A percentile compares a stretch with the other conserved stretches of the same genome.
Conservation (phyloP, 768 basidiomycete species). For the Coprinellus micaceus region DNA sequence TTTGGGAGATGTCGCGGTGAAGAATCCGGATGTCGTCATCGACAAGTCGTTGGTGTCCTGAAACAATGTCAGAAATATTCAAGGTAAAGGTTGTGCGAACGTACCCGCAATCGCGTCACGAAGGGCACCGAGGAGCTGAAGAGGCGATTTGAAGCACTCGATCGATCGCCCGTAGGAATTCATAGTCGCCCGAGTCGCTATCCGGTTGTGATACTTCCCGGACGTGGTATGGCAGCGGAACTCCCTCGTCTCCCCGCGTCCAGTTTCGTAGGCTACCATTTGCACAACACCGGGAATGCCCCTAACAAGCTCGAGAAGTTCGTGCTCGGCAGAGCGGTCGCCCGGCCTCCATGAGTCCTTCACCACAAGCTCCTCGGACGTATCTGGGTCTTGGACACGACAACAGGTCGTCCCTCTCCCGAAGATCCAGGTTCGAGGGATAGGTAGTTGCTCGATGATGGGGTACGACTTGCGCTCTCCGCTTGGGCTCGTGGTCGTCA, state of each 20-base stretch:
- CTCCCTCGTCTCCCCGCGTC: neutral
- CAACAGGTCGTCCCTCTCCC: neutral
- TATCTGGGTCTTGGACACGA: neutral
- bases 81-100: neutral
- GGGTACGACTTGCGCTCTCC: neutral
- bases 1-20: neutral
- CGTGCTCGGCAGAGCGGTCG: neutral
- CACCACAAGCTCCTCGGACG: neutral
- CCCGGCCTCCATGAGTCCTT: neutral
- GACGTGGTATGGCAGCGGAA: neutral
- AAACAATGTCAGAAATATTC: neutral
- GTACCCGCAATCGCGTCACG: neutral
- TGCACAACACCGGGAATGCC: neutral
- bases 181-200: neutral
- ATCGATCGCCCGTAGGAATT: neutral
- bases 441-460: neutral
- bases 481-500: neutral
- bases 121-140: neutral
- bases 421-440: neutral
- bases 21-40: neutral
- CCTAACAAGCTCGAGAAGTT: neutral
- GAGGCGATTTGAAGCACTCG: neutral
- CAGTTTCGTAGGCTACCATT: neutral
- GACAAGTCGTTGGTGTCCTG: neutral
- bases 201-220: neutral